These are phyloP conservation scores for Nemania abortiva DNA, from an alignment of 2,329 filamentous ascomycete species.

Conservation along the genomic window DNA sequence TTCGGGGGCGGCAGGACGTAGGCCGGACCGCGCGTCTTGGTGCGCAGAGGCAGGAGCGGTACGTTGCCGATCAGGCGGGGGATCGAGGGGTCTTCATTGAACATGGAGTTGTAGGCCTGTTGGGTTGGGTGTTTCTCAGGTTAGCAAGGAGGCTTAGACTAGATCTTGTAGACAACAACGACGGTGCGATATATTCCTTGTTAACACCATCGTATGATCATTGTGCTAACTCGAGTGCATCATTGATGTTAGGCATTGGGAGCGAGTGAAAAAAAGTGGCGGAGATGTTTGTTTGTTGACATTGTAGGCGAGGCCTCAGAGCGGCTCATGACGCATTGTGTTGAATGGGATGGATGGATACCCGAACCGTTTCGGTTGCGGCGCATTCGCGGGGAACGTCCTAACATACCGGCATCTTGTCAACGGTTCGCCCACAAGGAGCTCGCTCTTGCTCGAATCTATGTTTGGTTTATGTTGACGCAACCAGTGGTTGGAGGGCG, in stretches of 20 bases:
- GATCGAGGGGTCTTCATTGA: constrained; percentile 81
- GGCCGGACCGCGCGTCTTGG: constrained; percentile 93
- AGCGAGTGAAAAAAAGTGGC: background rate
- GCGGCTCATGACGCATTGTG: constrained; percentile 8
- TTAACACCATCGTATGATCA: constrained; percentile 6
- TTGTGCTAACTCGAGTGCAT: background rate
- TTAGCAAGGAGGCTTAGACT: constrained; percentile 4
- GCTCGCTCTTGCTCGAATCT: constrained; percentile 41
- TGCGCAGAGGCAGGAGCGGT: constrained; percentile 92
- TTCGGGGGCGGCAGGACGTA: constrained; percentile 79
- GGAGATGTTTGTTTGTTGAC: constrained; percentile 5
- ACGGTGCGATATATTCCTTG: constrained; percentile 10
- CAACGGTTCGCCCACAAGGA: constrained; percentile 45
- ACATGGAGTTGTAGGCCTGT: constrained; percentile 98
- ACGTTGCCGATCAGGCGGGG: constrained; percentile 83
- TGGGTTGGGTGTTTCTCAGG: constrained; percentile 27
- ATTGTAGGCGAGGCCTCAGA: background rate
- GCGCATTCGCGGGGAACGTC: constrained; percentile 1
- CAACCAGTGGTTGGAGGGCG: constrained; percentile 4
- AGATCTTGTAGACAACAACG: background rate
- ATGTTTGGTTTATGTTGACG: constrained; percentile 23
- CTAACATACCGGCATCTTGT: constrained; percentile 62
- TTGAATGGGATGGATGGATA: background rate
- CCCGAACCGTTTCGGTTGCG: background rate
- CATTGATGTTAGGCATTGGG: constrained; percentile 9